phyloP scores from a whole-genome alignment of 2,329 filamentous ascomycete species.

The Fusarium pseudograminearum region DNA sequence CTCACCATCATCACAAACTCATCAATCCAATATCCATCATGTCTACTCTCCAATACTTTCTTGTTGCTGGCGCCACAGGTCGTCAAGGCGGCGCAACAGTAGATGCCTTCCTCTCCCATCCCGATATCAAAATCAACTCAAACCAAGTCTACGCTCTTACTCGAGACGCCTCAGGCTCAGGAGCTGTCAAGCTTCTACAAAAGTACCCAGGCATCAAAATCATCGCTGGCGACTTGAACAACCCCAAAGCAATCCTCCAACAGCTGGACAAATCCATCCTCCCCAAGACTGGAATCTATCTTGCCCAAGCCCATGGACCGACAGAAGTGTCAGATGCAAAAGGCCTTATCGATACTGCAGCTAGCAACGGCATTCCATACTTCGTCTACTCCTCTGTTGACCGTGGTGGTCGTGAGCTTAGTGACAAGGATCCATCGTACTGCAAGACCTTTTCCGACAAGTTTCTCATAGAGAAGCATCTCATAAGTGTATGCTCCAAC shows the following conservation, averaged over 20 bases:
- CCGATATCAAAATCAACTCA: constrained; percentile 58
- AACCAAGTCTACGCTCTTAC: constrained; percentile 60
- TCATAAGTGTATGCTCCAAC: constrained; percentile 55
- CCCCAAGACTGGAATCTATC: constrained; percentile 35
- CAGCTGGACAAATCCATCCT: constrained; percentile 31
- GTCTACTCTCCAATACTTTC: constrained; percentile 25
- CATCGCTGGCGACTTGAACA: constrained; percentile 66
- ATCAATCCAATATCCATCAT: not conserved
- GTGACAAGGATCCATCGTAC: constrained; percentile 46
- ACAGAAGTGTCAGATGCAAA: constrained; percentile 63
- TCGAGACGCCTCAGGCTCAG: constrained; percentile 59
- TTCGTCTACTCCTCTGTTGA: constrained; percentile 75
- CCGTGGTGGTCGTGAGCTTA: constrained; percentile 71
- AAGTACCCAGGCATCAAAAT: constrained; percentile 60
- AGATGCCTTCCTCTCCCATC: constrained; percentile 44
- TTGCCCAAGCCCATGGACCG: constrained; percentile 51
- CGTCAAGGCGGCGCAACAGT: constrained; percentile 49
- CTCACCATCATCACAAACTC: not conserved
- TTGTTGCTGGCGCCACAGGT: constrained; percentile 49
- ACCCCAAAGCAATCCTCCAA: constrained; percentile 61
- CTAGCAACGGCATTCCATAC: constrained; percentile 62
- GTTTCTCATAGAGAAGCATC: constrained; percentile 68
- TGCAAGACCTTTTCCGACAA: constrained; percentile 59
- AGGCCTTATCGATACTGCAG: constrained; percentile 62
- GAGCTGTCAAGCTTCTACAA: constrained; percentile 52